Percentiles rank a stretch among this genome's conserved stretches.
These are phyloP conservation scores for Emiliania huxleyi DNA, from an alignment of 78 protist species.

Conservation along the genomic window DNA sequence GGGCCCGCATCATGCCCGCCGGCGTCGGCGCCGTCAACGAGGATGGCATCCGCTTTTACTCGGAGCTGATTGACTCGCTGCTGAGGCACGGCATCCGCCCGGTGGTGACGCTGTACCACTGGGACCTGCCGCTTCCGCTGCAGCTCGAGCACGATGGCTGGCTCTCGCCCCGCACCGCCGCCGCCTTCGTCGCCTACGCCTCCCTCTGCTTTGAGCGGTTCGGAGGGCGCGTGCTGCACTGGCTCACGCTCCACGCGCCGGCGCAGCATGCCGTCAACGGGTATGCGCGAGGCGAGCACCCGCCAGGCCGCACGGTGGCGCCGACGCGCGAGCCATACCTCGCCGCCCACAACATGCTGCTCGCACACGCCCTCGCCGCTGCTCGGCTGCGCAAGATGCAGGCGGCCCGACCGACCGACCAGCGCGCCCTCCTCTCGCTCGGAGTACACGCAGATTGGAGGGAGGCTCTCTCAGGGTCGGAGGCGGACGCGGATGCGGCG, in stretches of 20 bases:
- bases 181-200: constrained; percentile 52
- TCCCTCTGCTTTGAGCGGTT: constrained; percentile 37
- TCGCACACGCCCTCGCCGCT: constrained; percentile 45
- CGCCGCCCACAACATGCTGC: constrained; percentile 49
- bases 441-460: constrained; percentile 33
- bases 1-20: constrained; percentile 60
- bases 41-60: constrained; percentile 56
- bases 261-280: background rate
- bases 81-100: constrained; percentile 44
- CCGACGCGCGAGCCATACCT: constrained; percentile 40
- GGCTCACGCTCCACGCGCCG: constrained; percentile 72
- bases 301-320: background rate
- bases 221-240: constrained; percentile 67
- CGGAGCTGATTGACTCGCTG: constrained; percentile 48
- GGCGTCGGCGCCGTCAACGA: constrained; percentile 41
- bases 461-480: background rate
- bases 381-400: background rate
- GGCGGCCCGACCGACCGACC: background rate
- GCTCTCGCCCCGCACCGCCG: background rate
- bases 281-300: background rate
- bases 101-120: constrained; percentile 68
- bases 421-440: constrained; percentile 41
- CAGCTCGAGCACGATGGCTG: background rate
- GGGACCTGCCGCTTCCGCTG: constrained; percentile 74
- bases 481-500: constrained; percentile 55